Percentiles rank a stretch among this genome's conserved stretches.
phyloP scores from a whole-genome alignment of 2,329 filamentous ascomycete genomes.

The Monilinia fructicola region DNA sequence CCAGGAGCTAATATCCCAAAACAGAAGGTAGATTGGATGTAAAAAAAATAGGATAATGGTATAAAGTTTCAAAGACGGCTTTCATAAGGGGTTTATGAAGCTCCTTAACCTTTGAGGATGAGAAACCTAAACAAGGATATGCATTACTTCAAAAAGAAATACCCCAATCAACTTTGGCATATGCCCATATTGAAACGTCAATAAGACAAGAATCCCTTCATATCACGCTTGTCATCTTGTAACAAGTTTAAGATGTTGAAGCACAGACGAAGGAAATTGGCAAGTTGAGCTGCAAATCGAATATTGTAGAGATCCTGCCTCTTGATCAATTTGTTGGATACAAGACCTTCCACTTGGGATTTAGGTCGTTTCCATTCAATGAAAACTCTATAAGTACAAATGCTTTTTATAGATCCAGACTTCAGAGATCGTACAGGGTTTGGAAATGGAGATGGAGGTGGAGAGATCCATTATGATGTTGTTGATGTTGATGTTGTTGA shows the following conservation, averaged over 20 bases:
- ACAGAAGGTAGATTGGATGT: background rate
- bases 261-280: conserved; percentile 10
- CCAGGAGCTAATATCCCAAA: background rate
- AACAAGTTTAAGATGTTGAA: conserved; percentile 12
- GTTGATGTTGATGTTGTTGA: background rate
- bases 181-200: conserved; percentile 8
- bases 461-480: too few species aligned
- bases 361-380: background rate
- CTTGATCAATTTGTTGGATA: background rate
- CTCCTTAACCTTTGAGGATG: background rate
- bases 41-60: background rate
- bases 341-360: background rate
- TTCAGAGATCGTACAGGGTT: background rate
- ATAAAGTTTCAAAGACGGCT: background rate
- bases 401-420: background rate
- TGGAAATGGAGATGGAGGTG: conserved; percentile 1
- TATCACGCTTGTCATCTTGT: conserved; percentile 1
- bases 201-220: conserved; percentile 21
- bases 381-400: background rate
- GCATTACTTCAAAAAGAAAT: background rate
- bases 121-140: background rate
- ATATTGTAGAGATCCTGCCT: background rate
- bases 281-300: background rate
- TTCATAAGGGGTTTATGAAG: conserved; percentile 8
- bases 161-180: background rate